Conservation (phyloP, 2,329 filamentous ascomycete genomes). For the Mollisiaceae sp. region DNA sequence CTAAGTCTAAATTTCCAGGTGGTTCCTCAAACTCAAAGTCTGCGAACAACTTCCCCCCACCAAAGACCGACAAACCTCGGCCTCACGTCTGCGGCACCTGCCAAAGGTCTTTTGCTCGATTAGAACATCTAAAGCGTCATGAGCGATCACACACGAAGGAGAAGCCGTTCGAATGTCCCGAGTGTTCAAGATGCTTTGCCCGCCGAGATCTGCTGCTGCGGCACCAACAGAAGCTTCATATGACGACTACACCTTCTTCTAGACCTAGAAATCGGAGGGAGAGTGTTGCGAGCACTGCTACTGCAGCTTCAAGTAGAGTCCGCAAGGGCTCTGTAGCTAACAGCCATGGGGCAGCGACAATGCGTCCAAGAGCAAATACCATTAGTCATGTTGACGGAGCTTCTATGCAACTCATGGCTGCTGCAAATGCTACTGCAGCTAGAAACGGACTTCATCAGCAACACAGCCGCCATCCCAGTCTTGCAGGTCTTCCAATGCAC, state of each 20-base stretch:
- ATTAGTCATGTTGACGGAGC: slow-evolving; percentile 89
- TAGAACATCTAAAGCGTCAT: slow-evolving; percentile 97
- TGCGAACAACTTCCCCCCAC: slow-evolving; percentile 63
- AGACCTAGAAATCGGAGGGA: slow-evolving; percentile 88
- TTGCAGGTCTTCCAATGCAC: slow-evolving; percentile 69
- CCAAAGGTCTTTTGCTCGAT: slow-evolving; percentile 86
- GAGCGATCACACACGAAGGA: slow-evolving; percentile 97
- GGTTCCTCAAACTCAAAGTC: slow-evolving; percentile 34
- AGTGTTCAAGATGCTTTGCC: slow-evolving; percentile 94
- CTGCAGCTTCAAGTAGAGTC: slow-evolving; percentile 71
- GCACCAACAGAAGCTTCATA: slow-evolving; percentile 98
- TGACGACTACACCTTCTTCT: slow-evolving; percentile 86
- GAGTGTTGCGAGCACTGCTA: slow-evolving; percentile 76
- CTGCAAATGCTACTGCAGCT: slow-evolving; percentile 56
- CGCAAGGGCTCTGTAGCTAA: slow-evolving; percentile 89
- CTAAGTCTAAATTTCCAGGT: slow-evolving; percentile 28
- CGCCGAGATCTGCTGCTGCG: slow-evolving; percentile 88
- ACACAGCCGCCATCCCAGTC: slow-evolving; percentile 76
- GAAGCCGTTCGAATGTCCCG: slow-evolving; percentile 96
- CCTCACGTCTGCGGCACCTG: slow-evolving; percentile 95
- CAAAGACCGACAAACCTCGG: slow-evolving; percentile 96
- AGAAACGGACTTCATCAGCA: slow-evolving; percentile 53
- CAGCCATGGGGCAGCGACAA: slow-evolving; percentile 58
- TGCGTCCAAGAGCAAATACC: slow-evolving; percentile 92
- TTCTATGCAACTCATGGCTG: slow-evolving; percentile 73